These are phyloP conservation scores for Fusarium mexicanum DNA, from an alignment of 2,329 filamentous ascomycete genomes.

Conservation along the genomic window DNA sequence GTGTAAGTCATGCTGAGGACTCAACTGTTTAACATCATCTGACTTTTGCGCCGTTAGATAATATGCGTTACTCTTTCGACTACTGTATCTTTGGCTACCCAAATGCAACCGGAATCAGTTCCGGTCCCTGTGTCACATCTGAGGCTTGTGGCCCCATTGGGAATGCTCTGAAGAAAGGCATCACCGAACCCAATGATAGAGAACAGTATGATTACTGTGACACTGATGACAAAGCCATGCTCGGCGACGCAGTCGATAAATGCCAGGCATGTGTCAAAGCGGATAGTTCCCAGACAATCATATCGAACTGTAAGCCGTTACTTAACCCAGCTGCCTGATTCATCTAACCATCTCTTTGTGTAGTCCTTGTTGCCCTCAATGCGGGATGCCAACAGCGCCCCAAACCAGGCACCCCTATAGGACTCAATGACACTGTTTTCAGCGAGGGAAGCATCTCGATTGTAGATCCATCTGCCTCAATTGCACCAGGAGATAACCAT, in stretches of 20 bases:
- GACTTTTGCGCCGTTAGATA: conserved; percentile 53
- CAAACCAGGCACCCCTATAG: conserved; percentile 47
- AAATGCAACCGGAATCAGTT: conserved; percentile 56
- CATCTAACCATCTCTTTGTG: neutral
- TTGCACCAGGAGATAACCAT: conserved; percentile 12
- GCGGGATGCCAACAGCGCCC: conserved; percentile 62
- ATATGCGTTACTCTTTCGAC: conserved; percentile 62
- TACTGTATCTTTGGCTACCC: conserved; percentile 64
- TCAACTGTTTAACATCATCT: neutral
- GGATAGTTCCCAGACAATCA: conserved; percentile 52
- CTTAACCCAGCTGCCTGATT: neutral
- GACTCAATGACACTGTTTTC: conserved; percentile 59
- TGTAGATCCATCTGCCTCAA: conserved; percentile 46
- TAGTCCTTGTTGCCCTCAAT: conserved; percentile 61
- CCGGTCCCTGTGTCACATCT: conserved; percentile 61
- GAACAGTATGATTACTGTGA: conserved; percentile 60
- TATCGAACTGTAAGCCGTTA: conserved; percentile 59
- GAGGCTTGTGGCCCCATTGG: conserved; percentile 60
- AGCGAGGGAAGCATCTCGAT: conserved; percentile 46
- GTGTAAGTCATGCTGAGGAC: conserved; percentile 53
- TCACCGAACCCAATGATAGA: conserved; percentile 47
- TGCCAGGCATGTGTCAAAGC: conserved; percentile 60
- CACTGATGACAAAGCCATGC: conserved; percentile 51
- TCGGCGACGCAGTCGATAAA: conserved; percentile 45
- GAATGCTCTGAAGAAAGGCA: conserved; percentile 52